Evolutionary conservation across 208 protist species (phyloP), one percentile per base, ranked within the genome.

Genomic region (Trypanosoma mega): DNA sequence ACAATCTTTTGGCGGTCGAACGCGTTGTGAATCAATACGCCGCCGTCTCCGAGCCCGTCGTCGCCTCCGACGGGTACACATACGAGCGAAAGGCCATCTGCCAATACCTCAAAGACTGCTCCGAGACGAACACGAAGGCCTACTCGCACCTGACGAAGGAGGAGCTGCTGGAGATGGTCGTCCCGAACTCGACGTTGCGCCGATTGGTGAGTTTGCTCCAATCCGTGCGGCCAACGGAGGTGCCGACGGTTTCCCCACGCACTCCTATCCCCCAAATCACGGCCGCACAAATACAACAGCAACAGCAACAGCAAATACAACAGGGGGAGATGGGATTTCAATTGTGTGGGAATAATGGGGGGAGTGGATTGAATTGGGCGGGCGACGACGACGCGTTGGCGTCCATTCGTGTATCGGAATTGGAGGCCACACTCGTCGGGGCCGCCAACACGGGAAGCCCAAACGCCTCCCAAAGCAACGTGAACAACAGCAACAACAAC

Each of bases 31-130:
- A 63, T 47, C 82, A 85, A 49, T 95, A 82, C 59, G 80, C 74
- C 18, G 56, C 68, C 14, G 83, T 88, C 43, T 72, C 73, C 41
- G 85, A 95, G 14, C 88, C 85, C 0, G 85, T 95, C 3, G 78
- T 95, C 12, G 88, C 88, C 37, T 92, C 85, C 44, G 88, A 95
- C 56, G 88, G 88, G 29, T 95, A 82, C 77, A 95, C 85, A 9
- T 95, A 95, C 74, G 85, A 91, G 68, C 76, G 81, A 27, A 56
- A 56, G 16, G 72, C 74, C 33, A 78, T 95, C 23, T 68, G 54
- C 18, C 64, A 80, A 39, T 95, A 95, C 75, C 60, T 91, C 5
- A 60, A 74, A 37, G 83, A 92, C 33, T 95, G 88, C 66, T 72
- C 70, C 37, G 57, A 50, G 51, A 79, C 74, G 6, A 86, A 88